Base-by-base conservation (phyloP, 2,329 filamentous ascomycete species). In the Hypomyces rosellus region DNA sequence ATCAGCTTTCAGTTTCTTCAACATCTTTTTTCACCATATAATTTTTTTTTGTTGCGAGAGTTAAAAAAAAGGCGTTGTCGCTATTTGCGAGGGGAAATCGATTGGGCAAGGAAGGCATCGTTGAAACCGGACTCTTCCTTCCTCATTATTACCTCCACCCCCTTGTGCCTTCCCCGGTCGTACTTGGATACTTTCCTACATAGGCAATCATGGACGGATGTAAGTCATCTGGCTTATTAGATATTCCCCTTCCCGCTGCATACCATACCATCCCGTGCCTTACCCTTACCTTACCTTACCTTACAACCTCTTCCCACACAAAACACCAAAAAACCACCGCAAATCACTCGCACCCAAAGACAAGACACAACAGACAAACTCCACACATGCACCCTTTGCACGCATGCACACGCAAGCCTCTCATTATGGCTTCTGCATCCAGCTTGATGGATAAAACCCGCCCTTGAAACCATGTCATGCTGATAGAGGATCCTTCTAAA, bases 171-270 rank as follows among this genome's bases (percentile, higher is more conserved):
- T 42, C 40, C 18, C 40, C 18, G 18, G 18, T 22, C 40, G 13
- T 14, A 18, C 40, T 42, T 22, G 39, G 15, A 22, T 42, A 22
- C 12, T 42, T 18, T 18, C 39, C 39, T 13, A 16, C 20, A 14
- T 18, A 44, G 14, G 13, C 14, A 34, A 58, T 52, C 25, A 62
- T 62, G 61, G 61, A 62, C 51, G 61, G 61, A 57, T 54, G 60
- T 53, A 53, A 13, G 51, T 53, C 43, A 42, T 34, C 45, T 34
- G 14, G 34, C 44, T 36, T 36, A 43, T 36, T 20, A 25, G 4
- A 13, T 40, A 36, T 45, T 45, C 30, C 38, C 16, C 40, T 45
- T 47, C 20, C 34, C 42, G 38, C 41, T 30, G 45, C 39, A 34
- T 39, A 38, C 39, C 34, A 11, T 36, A n/a, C n/a, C n/a, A n/a